Evolutionary conservation across 169 alveolate species (phyloP), one percentile per base, ranked within the genome.

Genomic region (Cryptosporidium tyzzeri): DNA sequence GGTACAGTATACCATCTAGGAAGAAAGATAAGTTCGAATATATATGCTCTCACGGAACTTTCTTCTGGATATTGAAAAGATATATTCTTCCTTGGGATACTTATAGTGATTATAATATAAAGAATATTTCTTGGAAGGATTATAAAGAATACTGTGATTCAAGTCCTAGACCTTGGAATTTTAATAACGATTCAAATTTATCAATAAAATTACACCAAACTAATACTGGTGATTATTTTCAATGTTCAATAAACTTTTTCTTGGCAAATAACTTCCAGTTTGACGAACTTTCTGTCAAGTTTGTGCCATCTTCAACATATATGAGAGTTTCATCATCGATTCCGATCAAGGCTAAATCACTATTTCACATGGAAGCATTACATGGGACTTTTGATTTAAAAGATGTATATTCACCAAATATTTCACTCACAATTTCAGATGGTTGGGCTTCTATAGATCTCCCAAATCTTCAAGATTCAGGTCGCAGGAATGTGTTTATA

Each of bases 81-180:
- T 73, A 73, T 55, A 23, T 73, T 14, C 55, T 73, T 37, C 86
- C 86, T n/a, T 73, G 86, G 86, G 65, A 31, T 0, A 35, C 16
- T 29, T 55, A 53, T 31, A 23, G 35, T 31, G 23, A 31, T 55
- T 21, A 7, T 23, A 45, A 69, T 44, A 37, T 69, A 8, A 69
- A 69, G 31, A 29, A 31, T 9, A 5, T 69, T 9, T 53, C 86
- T 33, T 73, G 70, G 71, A 73, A 23, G 10, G 71, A 73, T 6
- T 55, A 73, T 59, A 73, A 39, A 21, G 71, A 73, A 39, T 73
- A 55, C 29, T 73, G 86, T 59, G 86, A 73, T 35, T 21, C 44
- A 2, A 73, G 86, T 39, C 41, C 59, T 4, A 53, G 86, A n/a
- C 71, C 86, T 21, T 73, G 86, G 86, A 73, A 58, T 23, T 73